Base-by-base conservation (phyloP, 345 rosid genomes). In the Gossypium ekmanianum region DNA sequence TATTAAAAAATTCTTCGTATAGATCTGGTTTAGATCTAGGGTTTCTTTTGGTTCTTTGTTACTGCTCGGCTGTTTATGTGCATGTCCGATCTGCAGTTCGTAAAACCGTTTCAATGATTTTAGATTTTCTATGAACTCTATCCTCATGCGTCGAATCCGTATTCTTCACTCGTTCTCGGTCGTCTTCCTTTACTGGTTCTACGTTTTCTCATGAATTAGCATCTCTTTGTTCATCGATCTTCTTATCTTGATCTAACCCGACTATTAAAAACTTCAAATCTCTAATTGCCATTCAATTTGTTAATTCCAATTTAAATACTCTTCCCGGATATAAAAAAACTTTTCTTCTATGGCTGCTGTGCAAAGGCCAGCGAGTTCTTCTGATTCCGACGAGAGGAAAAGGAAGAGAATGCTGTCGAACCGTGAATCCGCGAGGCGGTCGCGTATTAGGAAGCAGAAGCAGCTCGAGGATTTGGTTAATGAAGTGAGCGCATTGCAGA, bases 361-460 rank as follows among this genome's bases (percentile, higher is more conserved):
- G 61, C 90, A 78, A 54, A 77, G 76, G 68, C 85, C 77, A 54
- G 67, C 77, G 64, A 88, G 91, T 84, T 89, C 93, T 0, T 87
- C 97, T 2, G 97, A 91, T 41, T 76, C 84, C 1, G 94, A 92
- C 39, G 98, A 91, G 69, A 88, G 83, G 92, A 94, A 90, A 71
- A 82, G 97, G 84, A 94, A 90, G 91, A 85, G 97, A 63, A 91
- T 88, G 97, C 80, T 87, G 27, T 92, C 99, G 7, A 94, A 94
- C 80, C 81, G 98, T 12, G 99, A 92, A 80, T 94, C 99, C 0
- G 98, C 98, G 2, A 82, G 94, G 76, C 84, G 97, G 44, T 94
- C 98, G 10, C 82, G 99, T 74, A 72, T 79, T 94, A 86, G 81
- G 87, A 94, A 92, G 76, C 95, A 90, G 87, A 87, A 90, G 85